These are phyloP conservation scores for Rhizopogon sp. DNA, from an alignment of 768 basidiomycete species.

Conservation along the genomic window DNA sequence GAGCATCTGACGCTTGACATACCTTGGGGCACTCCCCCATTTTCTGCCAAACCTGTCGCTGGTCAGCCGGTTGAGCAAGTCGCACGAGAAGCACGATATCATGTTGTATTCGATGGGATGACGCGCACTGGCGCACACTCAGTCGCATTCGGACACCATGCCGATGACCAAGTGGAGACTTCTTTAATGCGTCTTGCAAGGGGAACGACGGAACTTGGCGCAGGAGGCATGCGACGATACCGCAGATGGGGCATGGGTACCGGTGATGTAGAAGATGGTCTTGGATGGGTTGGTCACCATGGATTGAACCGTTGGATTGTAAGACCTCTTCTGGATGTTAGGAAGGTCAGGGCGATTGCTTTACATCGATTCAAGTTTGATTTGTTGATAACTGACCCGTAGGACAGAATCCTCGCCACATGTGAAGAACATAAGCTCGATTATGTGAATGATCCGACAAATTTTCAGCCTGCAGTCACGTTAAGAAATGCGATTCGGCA, in stretches of 20 bases:
- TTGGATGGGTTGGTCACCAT: conserved; percentile 41
- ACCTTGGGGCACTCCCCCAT: conserved; percentile 53
- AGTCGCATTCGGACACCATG: conserved; percentile 71
- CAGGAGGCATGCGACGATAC: conserved; percentile 60
- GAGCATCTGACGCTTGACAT: conserved; percentile 43
- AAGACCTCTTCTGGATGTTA: conserved; percentile 62
- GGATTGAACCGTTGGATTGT: conserved; percentile 70
- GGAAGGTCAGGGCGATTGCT: conserved; percentile 47
- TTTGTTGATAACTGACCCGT: background rate
- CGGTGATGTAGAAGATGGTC: conserved; percentile 19
- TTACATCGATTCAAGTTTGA: background rate
- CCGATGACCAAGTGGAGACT: conserved; percentile 83
- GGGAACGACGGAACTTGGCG: conserved; percentile 52
- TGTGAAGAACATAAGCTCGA: conserved; percentile 57
- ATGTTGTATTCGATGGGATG: conserved; percentile 46
- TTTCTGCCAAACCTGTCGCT: conserved; percentile 40
- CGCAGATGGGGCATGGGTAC: conserved; percentile 81
- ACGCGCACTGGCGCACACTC: conserved; percentile 27
- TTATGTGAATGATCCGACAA: conserved; percentile 66
- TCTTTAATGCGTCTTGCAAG: conserved; percentile 62
- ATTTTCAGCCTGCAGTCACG: conserved; percentile 70
- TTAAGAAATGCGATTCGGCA: conserved; percentile 71
- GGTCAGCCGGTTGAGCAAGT: conserved; percentile 44
- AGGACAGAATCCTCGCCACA: conserved; percentile 81
- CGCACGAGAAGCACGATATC: conserved; percentile 59